phyloP scores from a whole-genome alignment of 371 early-diverging fungal species.

The Circinella minor region DNA sequence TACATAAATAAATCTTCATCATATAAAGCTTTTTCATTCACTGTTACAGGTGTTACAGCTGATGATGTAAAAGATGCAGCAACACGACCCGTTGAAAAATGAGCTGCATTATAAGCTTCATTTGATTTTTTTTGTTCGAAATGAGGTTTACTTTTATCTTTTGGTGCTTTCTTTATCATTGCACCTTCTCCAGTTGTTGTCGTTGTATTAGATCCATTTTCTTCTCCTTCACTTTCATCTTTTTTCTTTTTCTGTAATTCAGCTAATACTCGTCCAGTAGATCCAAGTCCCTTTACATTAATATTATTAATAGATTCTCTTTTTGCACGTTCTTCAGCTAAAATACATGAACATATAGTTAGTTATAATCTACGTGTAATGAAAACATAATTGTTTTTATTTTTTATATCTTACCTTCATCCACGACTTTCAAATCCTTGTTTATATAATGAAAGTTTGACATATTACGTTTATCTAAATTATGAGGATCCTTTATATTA shows the following conservation, averaged over 20 bases:
- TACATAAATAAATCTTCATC: conserved; percentile 90
- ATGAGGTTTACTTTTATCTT: conserved; percentile 27
- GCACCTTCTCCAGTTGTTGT: conserved; percentile 6
- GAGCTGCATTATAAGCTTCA: conserved; percentile 76
- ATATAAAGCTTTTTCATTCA: conserved; percentile 70
- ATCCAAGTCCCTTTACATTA: conserved; percentile 65
- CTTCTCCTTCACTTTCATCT: conserved; percentile 31
- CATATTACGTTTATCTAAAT: conserved; percentile 72
- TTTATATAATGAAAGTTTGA: conserved; percentile 76
- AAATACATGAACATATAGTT: background rate
- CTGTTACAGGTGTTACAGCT: conserved; percentile 73
- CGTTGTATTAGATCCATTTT: conserved; percentile 22
- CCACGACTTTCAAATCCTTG: conserved; percentile 64
- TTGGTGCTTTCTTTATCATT: conserved; percentile 16
- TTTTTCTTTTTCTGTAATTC: conserved; percentile 50
- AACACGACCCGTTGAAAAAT: conserved; percentile 81
- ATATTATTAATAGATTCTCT: conserved; percentile 63
- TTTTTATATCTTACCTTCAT: conserved; percentile 35
- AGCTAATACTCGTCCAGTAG: conserved; percentile 64
- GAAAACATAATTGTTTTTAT: background rate
- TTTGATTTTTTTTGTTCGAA: conserved; percentile 50
- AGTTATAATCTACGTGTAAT: background rate
- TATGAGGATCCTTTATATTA: conserved; percentile 80
- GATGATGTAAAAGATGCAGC: conserved; percentile 92
- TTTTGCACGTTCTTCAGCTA: conserved; percentile 53